Conservation (phyloP, 2,329 filamentous ascomycete genomes). For the Arthrobotrys megalospora region DNA sequence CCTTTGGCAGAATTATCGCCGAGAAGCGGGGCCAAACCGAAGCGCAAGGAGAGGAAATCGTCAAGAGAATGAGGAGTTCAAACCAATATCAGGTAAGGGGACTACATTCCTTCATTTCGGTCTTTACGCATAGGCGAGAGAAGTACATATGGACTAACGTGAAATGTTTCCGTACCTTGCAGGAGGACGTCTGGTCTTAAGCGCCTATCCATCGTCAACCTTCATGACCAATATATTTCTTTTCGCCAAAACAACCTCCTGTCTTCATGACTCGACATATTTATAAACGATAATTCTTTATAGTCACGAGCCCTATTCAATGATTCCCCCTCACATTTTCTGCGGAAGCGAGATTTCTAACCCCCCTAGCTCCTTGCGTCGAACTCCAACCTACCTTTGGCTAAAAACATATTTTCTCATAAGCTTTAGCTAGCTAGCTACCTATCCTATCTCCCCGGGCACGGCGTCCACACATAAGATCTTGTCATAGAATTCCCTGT, state of each 20-base stretch:
- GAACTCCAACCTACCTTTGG: slow-evolving; percentile 1
- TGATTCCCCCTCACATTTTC: slow-evolving; percentile 20
- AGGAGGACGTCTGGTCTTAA: slow-evolving; percentile 82
- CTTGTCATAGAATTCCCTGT: slow-evolving; percentile 36
- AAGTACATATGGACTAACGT: slow-evolving; percentile 42
- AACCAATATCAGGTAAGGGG: slow-evolving; percentile 87
- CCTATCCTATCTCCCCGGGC: neutral
- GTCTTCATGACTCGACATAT: slow-evolving; percentile 25
- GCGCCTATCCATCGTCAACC: slow-evolving; percentile 17
- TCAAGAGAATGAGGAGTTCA: slow-evolving; percentile 94
- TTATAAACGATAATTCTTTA: slow-evolving; percentile 16
- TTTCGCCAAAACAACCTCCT: slow-evolving; percentile 2
- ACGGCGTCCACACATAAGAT: slow-evolving; percentile 12
- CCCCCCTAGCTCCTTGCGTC: slow-evolving; percentile 37
- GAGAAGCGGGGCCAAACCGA: slow-evolving; percentile 85
- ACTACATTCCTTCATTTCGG: slow-evolving; percentile 24
- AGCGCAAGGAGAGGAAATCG: slow-evolving; percentile 92
- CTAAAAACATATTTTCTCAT: no score
- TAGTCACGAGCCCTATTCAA: slow-evolving; percentile 1
- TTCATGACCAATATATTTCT: slow-evolving; percentile 29
- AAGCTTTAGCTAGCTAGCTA: neutral
- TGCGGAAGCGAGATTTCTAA: slow-evolving; percentile 19
- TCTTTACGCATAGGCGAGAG: slow-evolving; percentile 21
- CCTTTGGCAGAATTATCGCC: slow-evolving; percentile 88
- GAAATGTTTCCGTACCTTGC: slow-evolving; percentile 59